Base-by-base conservation (phyloP, 2,329 filamentous ascomycete genomes). In the Phialemonium atrogriseum region DNA sequence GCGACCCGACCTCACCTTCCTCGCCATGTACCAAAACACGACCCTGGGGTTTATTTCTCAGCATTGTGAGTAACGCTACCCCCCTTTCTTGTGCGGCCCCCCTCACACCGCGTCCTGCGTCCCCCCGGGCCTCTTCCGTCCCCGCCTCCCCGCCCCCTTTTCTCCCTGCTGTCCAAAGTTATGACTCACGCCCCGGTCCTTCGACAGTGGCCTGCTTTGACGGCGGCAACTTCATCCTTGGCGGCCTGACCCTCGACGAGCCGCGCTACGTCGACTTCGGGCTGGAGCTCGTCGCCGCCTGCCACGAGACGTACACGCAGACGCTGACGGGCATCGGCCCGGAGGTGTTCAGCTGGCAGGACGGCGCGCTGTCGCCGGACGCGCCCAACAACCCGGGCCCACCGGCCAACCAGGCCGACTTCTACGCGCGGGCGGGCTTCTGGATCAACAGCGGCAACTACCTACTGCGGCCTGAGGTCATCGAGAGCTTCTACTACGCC, bases 401-500 rank as follows among this genome's bases (percentile, higher is more conserved):
- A 5, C 70, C 75, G 0, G 45, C 49, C 0, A 40, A 58, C 19
- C 62, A 77, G 47, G 40, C 56, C 1, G 63, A 51, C 0, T 84
- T 93, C 41, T 91, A 80, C 56, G 48, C 70, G 3, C 50, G 57
- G 41, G 64, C 75, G 1, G 86, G 86, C 4, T 93, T 84, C 63
- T 93, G 77, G 58, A 78, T 86, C 49, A 66, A 58, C 0, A 59
- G 63, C 24, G 48, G 60, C 0, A 48, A 55, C 6, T 94, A 93
- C 53, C 60, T 80, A 7, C 69, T 93, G 18, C 73, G 86, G 0
- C 81, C 85, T 1, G 86, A 93, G 57, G 84, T 87, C 4, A 69
- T 93, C 20, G 86, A 94, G 60, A 82, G 76, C 43, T 80, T 80
- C 54, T 94, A 93, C 66, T 91, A 94, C 55, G 84, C 86, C 3